Conservation (phyloP, 2,329 filamentous ascomycete genomes). For the Fusarium sp. region DNA sequence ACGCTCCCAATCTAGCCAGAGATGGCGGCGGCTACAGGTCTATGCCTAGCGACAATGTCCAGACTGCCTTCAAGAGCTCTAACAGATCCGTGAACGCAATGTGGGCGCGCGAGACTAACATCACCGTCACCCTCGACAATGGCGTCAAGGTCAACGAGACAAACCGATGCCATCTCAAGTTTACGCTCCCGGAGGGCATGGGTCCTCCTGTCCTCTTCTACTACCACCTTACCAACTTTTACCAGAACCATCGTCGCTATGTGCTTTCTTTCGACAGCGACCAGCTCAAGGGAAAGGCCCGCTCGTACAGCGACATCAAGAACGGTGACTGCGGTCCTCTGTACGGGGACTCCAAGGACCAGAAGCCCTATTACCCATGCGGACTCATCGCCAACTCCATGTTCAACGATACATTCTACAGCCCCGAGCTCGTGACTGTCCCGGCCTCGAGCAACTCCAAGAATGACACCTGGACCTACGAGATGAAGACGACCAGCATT, state of each 20-base stretch:
- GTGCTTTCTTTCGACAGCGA: constrained; percentile 88
- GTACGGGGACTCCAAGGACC: constrained; percentile 60
- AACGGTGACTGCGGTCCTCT: constrained; percentile 82
- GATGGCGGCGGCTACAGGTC: constrained; percentile 51
- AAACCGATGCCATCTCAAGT: constrained; percentile 78
- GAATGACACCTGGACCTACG: constrained; percentile 66
- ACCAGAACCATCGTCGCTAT: constrained; percentile 98
- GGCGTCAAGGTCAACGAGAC: constrained; percentile 52
- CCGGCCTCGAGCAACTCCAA: constrained; percentile 14
- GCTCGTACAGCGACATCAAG: constrained; percentile 70
- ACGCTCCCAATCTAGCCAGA: constrained; percentile 60
- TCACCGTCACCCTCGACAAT: constrained; percentile 51
- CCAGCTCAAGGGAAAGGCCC: constrained; percentile 80
- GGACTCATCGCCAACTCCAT: constrained; percentile 96
- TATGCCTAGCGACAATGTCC: constrained; percentile 71
- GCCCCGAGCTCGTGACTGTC: constrained; percentile 71
- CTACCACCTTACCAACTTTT: constrained; percentile 97
- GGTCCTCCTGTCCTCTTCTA: constrained; percentile 89
- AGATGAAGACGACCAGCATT: constrained; percentile 81
- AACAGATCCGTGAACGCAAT: constrained; percentile 54
- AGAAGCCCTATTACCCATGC: constrained; percentile 89
- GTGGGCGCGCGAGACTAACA: constrained; percentile 57
- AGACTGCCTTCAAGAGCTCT: constrained; percentile 77
- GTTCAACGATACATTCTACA: constrained; percentile 92
- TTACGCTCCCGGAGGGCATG: constrained; percentile 83